phyloP scores from a whole-genome alignment of 257 asterid species.

The Capsicum baccatum region DNA sequence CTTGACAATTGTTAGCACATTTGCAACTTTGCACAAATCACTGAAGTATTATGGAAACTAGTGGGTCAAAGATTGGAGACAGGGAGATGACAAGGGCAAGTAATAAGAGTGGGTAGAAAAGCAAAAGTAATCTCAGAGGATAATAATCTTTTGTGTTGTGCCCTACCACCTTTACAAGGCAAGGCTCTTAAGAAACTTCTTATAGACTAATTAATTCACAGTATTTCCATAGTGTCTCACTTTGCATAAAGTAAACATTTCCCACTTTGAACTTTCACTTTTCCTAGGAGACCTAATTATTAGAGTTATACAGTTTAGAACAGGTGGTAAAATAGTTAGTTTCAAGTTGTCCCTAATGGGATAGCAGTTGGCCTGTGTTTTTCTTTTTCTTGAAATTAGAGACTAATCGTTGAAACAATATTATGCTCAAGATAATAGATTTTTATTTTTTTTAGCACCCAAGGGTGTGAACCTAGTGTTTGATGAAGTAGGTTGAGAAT shows the following conservation, averaged over 20 bases:
- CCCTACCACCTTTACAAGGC: conserved; percentile 61
- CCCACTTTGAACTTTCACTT: conserved; percentile 32
- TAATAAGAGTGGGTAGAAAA: conserved; percentile 39
- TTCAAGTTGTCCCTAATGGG: neutral
- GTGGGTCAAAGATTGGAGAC: neutral
- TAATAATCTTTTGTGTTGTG: conserved; percentile 40
- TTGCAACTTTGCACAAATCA: conserved; percentile 16
- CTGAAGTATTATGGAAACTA: neutral
- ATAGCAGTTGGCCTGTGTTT: too few species aligned
- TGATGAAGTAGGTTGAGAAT: too few species aligned
- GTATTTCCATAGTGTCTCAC: conserved; percentile 35
- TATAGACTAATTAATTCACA: conserved; percentile 39
- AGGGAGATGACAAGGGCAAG: neutral
- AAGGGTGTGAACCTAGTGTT: too few species aligned
- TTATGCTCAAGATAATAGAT: neutral
- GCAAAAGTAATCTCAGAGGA: conserved; percentile 47
- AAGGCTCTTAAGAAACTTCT: conserved; percentile 51
- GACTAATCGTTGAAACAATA: neutral
- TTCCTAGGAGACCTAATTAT: conserved; percentile 6
- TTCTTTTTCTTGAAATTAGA: conserved; percentile 14
- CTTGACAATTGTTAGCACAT: neutral
- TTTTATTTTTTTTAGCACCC: neutral
- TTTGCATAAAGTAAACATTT: conserved; percentile 45
- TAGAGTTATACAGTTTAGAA: neutral
- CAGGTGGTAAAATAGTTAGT: neutral